Evolutionary conservation across 2,329 filamentous ascomycete species (phyloP), one percentile per base, ranked within the genome.

Genomic region (Fusarium continuum): DNA sequence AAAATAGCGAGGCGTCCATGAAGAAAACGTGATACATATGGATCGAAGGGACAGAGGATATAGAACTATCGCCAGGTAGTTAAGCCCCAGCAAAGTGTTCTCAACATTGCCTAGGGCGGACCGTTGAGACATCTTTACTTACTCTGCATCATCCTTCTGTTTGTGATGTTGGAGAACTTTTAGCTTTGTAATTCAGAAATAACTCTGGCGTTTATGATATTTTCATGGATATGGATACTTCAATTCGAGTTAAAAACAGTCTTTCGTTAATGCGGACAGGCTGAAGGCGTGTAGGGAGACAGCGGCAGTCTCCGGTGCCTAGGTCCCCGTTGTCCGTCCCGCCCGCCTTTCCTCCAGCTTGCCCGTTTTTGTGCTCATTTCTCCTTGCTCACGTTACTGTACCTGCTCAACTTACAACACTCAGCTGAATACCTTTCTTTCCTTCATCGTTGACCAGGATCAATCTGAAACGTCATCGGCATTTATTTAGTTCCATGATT

Each of bases 281-380:
- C 10, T 14, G 14, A 14, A 28, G 26, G 26, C 26, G n/a, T n/a
- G n/a, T n/a, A n/a, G 25, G 26, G 9, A 20, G 13, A 20, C 5
- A 34, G 13, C 47, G 55, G 55, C 25, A 43, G 47, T 47, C 40
- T 22, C 47, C 46, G 26, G 32, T 41, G 25, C 55, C 55, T 60
- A n/a, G n/a, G n/a, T n/a, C n/a, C n/a, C n/a, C n/a, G n/a, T n/a
- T n/a, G n/a, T n/a, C n/a, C n/a, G n/a, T n/a, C n/a, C n/a, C n/a
- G n/a, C 47, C 56, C 40, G 47, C 19, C 13, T 13, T 46, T 60
- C 46, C 39, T 58, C 31, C 8, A 54, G 38, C 35, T 16, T 47
- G 16, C 53, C 14, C 29, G 22, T 44, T 48, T 16, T 29, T 23
- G 35, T 35, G n/a, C 46, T 22, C 35, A 26, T 17, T 28, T n/a